Conservation (phyloP, 1,284 basidiomycete species). For the Lentinus polychrous region DNA sequence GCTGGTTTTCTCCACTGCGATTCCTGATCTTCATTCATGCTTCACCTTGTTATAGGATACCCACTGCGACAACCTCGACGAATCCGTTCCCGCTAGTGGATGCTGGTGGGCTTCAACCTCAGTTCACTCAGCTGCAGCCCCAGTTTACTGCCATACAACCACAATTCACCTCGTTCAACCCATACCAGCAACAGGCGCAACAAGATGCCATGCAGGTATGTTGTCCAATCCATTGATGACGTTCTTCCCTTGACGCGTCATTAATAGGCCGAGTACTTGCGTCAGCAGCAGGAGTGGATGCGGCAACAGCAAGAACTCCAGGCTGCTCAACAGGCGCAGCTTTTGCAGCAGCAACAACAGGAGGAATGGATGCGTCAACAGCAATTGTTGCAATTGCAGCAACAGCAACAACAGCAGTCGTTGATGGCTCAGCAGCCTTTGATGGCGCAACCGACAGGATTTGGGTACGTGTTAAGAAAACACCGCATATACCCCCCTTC, state of each 20-base stretch:
- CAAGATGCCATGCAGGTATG: slow-evolving; percentile 68
- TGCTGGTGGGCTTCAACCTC: slow-evolving; percentile 13
- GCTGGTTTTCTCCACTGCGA: background rate
- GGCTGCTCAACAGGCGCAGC: slow-evolving; percentile 55
- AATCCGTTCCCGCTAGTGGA: slow-evolving; percentile 69
- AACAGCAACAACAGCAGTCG: slow-evolving; percentile 46
- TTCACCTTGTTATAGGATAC: slow-evolving; percentile 4
- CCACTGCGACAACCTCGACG: slow-evolving; percentile 18
- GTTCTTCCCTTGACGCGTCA: background rate
- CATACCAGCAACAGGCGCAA: slow-evolving; percentile 93
- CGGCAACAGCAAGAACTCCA: slow-evolving; percentile 41
- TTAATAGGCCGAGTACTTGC: slow-evolving; percentile 58
- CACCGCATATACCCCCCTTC: background rate
- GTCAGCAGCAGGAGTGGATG: slow-evolving; percentile 66
- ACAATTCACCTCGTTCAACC: slow-evolving; percentile 87
- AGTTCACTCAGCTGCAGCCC: slow-evolving; percentile 39
- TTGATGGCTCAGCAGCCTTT: slow-evolving; percentile 40
- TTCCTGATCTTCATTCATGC: slow-evolving; percentile 4
- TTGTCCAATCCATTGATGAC: background rate
- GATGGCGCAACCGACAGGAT: slow-evolving; percentile 62
- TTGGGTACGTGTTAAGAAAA: slow-evolving; percentile 38
- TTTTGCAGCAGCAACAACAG: slow-evolving; percentile 67
- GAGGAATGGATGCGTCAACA: slow-evolving; percentile 46
- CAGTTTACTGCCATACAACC: slow-evolving; percentile 66
- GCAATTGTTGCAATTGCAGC: slow-evolving; percentile 65